These are phyloP conservation scores for Primulina huaijiensis DNA, from an alignment of 257 asterid genomes.

Conservation along the genomic window DNA sequence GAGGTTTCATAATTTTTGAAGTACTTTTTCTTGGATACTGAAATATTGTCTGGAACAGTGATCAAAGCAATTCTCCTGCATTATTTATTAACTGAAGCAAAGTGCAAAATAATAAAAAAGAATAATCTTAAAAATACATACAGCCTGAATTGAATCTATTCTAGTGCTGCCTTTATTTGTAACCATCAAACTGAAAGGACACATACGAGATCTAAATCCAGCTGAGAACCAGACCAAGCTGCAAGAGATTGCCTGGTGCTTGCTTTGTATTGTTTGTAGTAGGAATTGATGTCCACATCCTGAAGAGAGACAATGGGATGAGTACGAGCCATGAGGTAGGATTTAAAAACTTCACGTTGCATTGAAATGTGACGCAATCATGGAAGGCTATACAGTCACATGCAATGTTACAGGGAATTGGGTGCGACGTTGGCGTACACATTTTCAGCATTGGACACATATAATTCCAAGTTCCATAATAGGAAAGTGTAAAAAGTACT, in stretches of 20 bases:
- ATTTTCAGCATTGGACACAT: neutral
- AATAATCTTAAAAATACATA: neutral
- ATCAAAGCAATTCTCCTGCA: neutral
- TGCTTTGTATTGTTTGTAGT: constrained; percentile 67
- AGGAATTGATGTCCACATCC: constrained; percentile 74
- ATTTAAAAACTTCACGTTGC: constrained; percentile 6
- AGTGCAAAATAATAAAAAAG: neutral
- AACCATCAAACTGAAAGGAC: constrained; percentile 13
- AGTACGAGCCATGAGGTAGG: constrained; percentile 19
- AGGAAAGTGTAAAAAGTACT: neutral
- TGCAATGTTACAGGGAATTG: constrained; percentile 16
- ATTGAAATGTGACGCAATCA: constrained; percentile 10
- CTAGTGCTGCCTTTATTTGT: neutral
- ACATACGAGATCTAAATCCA: constrained; percentile 92
- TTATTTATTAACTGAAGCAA: neutral
- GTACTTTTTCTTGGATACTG: neutral
- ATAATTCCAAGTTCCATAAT: neutral
- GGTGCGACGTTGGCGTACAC: neutral
- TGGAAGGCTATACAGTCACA: constrained; percentile 10
- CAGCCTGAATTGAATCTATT: neutral
- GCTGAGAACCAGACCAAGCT: constrained; percentile 89
- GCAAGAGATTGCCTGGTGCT: constrained; percentile 81
- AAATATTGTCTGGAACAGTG: neutral
- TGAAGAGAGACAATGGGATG: constrained; percentile 30
- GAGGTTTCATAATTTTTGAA: neutral